These are phyloP conservation scores for Wickerhamiella cacticola DNA, from an alignment of 805 yeast genomes.

Conservation along the genomic window DNA sequence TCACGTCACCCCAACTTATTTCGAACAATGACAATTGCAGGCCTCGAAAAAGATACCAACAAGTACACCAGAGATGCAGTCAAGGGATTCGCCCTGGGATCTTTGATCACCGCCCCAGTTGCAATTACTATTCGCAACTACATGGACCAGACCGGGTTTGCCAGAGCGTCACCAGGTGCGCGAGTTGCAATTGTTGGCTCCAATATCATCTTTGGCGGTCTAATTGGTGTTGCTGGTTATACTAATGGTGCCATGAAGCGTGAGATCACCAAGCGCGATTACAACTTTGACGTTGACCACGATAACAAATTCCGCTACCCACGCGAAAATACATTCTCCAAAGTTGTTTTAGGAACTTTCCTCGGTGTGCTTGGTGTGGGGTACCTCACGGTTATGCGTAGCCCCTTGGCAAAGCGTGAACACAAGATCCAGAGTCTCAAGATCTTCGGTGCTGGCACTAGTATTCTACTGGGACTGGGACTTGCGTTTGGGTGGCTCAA, in stretches of 20 bases:
- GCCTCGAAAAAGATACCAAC: background rate
- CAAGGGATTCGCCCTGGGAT: background rate
- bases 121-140: background rate
- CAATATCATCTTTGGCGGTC: conserved; percentile 2
- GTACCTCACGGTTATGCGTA: background rate
- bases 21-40: background rate
- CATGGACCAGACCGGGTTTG: background rate
- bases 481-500: background rate
- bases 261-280: background rate
- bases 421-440: background rate
- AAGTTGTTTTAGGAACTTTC: background rate
- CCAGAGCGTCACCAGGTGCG: background rate
- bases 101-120: background rate
- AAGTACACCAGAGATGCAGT: background rate
- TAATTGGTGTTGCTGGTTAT: background rate
- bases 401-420: background rate
- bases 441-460: background rate
- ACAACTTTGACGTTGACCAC: background rate
- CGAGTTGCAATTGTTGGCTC: background rate
- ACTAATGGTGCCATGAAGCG: background rate
- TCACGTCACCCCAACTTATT: too few relatives aligned
- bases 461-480: background rate
- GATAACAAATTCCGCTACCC: background rate
- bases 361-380: background rate
- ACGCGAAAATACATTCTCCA: background rate